Percentiles rank a stretch among this genome's conserved stretches.
Evolutionary conservation across 2,329 filamentous ascomycete genomes (phyloP).

Genomic region (Orbilia javanica): DNA sequence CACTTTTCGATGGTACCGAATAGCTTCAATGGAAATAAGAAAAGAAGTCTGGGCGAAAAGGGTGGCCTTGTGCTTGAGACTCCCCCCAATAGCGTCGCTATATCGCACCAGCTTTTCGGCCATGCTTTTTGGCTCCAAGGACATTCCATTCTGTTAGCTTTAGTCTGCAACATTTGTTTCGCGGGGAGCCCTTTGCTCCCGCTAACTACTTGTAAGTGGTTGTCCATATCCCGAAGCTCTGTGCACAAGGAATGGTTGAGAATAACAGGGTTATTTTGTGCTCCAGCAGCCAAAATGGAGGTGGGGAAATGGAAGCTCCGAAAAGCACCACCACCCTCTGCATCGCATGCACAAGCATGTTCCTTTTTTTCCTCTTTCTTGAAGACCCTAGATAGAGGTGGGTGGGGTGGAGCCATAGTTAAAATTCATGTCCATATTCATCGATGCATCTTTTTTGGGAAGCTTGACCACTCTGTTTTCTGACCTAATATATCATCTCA

Average conservation of each 20-base stretch:
- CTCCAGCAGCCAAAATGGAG: slow-evolving; percentile 8
- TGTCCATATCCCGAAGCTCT: slow-evolving; percentile 36
- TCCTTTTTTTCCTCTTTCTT: slow-evolving; percentile 38
- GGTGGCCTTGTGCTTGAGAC: slow-evolving; percentile 34
- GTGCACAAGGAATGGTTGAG: slow-evolving; percentile 38
- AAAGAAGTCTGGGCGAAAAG: slow-evolving; percentile 42
- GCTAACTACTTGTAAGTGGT: slow-evolving; percentile 29
- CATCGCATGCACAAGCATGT: slow-evolving; percentile 28
- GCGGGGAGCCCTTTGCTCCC: slow-evolving; percentile 26
- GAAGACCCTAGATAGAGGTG: slow-evolving; percentile 5
- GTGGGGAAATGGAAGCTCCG: slow-evolving; percentile 55
- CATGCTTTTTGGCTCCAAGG: slow-evolving; percentile 15
- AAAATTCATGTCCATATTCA: slow-evolving; percentile 21
- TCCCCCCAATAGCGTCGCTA: slow-evolving; percentile 51
- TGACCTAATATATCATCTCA: slow-evolving; percentile 57
- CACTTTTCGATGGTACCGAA: slow-evolving; percentile 31
- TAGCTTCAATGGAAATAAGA: slow-evolving; percentile 29
- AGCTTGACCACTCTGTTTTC: slow-evolving; percentile 39
- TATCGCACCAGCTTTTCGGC: slow-evolving; percentile 55
- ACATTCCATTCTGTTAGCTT: slow-evolving; percentile 48
- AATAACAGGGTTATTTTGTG: slow-evolving; percentile 27
- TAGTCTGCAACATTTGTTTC: slow-evolving; percentile 37
- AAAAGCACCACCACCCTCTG: slow-evolving; percentile 30
- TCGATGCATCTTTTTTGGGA: slow-evolving; percentile 28
- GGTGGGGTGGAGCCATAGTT: slow-evolving; percentile 27